Conservation (phyloP, 805 yeast species). For the Starmerella floricola region DNA sequence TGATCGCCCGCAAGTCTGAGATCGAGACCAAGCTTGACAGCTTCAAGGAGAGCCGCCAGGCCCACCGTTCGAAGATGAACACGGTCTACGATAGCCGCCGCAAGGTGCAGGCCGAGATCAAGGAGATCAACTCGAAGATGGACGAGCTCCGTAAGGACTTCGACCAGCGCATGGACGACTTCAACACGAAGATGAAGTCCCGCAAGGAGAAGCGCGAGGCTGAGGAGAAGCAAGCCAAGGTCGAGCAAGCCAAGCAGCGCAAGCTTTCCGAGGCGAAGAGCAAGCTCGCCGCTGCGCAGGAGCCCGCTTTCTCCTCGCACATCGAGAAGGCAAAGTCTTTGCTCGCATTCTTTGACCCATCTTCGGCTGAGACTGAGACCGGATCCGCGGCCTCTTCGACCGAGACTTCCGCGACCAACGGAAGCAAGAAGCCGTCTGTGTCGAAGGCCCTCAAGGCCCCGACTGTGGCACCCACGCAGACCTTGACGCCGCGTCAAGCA, state of each 20-base stretch:
- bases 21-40: conserved; percentile 57
- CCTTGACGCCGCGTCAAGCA: conserved; percentile 4
- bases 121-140: conserved; percentile 46
- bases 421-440: conserved; percentile 2
- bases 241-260: conserved; percentile 38
- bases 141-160: conserved; percentile 44
- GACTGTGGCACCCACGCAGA: background rate
- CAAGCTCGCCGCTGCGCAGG: conserved; percentile 54
- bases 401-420: conserved; percentile 22
- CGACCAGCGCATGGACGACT: conserved; percentile 57
- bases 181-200: conserved; percentile 59
- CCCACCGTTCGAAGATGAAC: conserved; percentile 55
- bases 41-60: conserved; percentile 53
- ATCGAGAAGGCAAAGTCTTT: conserved; percentile 63
- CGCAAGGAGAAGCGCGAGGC: conserved; percentile 62
- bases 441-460: conserved; percentile 11
- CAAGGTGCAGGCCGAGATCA: conserved; percentile 53
- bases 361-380: conserved; percentile 15
- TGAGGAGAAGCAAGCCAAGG: conserved; percentile 52
- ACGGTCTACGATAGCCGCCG: conserved; percentile 38
- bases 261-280: conserved; percentile 55
- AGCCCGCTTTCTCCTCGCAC: conserved; percentile 76
- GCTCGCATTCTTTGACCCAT: conserved; percentile 64
- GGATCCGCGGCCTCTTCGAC: conserved; percentile 24
- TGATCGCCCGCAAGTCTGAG: conserved; percentile 55